Percentiles rank a stretch among this genome's conserved stretches.
These are phyloP conservation scores for Blastomyces gilchristii DNA, from an alignment of 2,329 filamentous ascomycete genomes.

Conservation along the genomic window DNA sequence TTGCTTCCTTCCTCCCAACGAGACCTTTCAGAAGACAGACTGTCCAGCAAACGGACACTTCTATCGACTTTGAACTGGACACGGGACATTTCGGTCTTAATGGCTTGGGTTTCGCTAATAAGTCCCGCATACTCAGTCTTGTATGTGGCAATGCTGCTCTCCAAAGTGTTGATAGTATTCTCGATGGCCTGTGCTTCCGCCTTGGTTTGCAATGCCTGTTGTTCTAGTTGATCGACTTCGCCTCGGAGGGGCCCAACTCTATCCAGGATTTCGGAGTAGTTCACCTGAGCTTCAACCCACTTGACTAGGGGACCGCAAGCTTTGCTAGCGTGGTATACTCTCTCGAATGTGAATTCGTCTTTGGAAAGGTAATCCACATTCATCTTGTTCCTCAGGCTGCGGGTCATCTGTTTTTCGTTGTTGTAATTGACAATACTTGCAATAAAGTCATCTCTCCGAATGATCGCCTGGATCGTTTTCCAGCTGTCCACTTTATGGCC, in stretches of 20 bases:
- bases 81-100: conserved; percentile 91
- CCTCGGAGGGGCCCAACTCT: conserved; percentile 84
- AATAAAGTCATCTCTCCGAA: conserved; percentile 92
- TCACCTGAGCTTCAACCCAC: conserved; percentile 94
- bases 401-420: conserved; percentile 92
- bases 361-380: conserved; percentile 83
- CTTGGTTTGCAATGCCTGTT: conserved; percentile 82
- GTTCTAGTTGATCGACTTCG: conserved; percentile 78
- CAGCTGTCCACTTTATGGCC: conserved; percentile 84
- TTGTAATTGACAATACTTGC: conserved; percentile 95
- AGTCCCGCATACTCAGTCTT: conserved; percentile 92
- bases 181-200: conserved; percentile 87
- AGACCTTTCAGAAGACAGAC: conserved; percentile 80
- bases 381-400: conserved; percentile 72
- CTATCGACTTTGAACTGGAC: conserved; percentile 98
- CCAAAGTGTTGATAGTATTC: conserved; percentile 71
- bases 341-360: conserved; percentile 91
- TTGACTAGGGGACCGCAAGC: conserved; percentile 94
- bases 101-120: conserved; percentile 93
- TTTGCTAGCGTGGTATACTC: conserved; percentile 90
- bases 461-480: conserved; percentile 80
- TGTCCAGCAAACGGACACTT: conserved; percentile 87
- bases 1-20: conserved; percentile 97
- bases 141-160: conserved; percentile 86
- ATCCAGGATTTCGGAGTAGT: conserved; percentile 94